Percentiles rank a stretch among this genome's conserved stretches.
Evolutionary conservation across 2,329 filamentous ascomycete species (phyloP).

Genomic region (Chaetomium globosum): DNA sequence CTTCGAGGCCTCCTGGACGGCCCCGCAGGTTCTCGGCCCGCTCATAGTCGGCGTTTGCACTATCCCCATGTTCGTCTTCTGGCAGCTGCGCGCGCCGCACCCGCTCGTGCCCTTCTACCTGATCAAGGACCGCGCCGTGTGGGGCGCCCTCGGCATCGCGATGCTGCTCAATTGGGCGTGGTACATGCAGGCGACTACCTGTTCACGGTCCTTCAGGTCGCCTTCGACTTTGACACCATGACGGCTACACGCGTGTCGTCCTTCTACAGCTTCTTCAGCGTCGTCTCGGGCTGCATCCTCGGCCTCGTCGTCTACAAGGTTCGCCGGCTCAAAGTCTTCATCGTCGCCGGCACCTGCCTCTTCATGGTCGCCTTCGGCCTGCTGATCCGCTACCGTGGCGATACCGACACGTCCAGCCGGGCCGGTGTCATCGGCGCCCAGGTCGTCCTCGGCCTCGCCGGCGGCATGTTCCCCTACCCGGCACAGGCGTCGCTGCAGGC

Average conservation of each 20-base stretch:
- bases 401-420: conserved; percentile 49
- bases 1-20: conserved; percentile 44
- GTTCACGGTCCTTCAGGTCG: conserved; percentile 63
- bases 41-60: conserved; percentile 51
- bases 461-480: conserved; percentile 62
- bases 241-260: conserved; percentile 62
- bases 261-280: conserved; percentile 61
- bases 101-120: conserved; percentile 63
- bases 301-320: conserved; percentile 61
- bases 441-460: conserved; percentile 63
- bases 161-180: conserved; percentile 60
- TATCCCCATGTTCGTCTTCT: conserved; percentile 55
- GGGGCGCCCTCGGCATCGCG: conserved; percentile 64
- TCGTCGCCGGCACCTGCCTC: conserved; percentile 60
- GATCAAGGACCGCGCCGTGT: conserved; percentile 65
- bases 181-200: conserved; percentile 66
- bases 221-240: conserved; percentile 60
- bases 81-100: conserved; percentile 52
- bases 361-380: conserved; percentile 69
- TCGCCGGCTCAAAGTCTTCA: conserved; percentile 65
- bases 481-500: conserved; percentile 51
- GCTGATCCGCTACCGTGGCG: conserved; percentile 65
- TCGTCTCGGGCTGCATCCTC: conserved; percentile 59
- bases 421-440: conserved; percentile 65
- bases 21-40: conserved; percentile 48